Evolutionary conservation across 1,284 basidiomycete genomes (phyloP), one percentile per base, ranked within the genome.

Genomic region (Tilletiaria anomala): DNA sequence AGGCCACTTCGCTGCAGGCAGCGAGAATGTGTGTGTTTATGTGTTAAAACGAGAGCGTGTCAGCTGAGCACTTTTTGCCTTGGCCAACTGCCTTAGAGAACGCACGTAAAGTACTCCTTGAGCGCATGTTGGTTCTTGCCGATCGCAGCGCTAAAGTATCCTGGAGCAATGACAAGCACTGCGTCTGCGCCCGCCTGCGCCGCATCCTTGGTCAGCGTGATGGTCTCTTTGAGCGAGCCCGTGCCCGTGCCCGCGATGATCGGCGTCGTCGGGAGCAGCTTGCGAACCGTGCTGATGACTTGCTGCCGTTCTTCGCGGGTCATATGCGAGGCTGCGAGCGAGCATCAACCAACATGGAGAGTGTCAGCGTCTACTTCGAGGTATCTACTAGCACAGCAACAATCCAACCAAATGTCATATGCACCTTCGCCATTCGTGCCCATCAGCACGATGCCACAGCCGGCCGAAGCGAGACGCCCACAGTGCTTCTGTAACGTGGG

Each of bases 381-480:
- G n/a, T n/a, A n/a, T n/a, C n/a, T n/a, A n/a, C n/a, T n/a, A n/a
- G n/a, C n/a, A n/a, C n/a, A n/a, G n/a, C n/a, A n/a, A n/a, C n/a
- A n/a, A n/a, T n/a, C n/a, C n/a, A n/a, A n/a, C n/a, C n/a, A n/a
- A n/a, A n/a, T n/a, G n/a, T n/a, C n/a, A n/a, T n/a, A n/a, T n/a
- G n/a, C n/a, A n/a, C n/a, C n/a, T n/a, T n/a, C n/a, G n/a, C 82
- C 78, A 77, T 80, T 81, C n/a, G 80, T 80, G 16, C 86, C 86
- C 37, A 78, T 76, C 36, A 89, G 72, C 45, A 91, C 71, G 15
- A 82, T 82, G 20, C 71, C 73, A 48, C 85, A 79, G 31, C 83
- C 83, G 15, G 79, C 80, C 38, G 71, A 70, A 4, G 80, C 83
- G 40, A 80, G 70, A 37, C 74, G 75, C 37, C 78, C 70, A 37